These are phyloP conservation scores for Chaetomium sp. DNA, from an alignment of 2,329 filamentous ascomycete species.

Conservation along the genomic window DNA sequence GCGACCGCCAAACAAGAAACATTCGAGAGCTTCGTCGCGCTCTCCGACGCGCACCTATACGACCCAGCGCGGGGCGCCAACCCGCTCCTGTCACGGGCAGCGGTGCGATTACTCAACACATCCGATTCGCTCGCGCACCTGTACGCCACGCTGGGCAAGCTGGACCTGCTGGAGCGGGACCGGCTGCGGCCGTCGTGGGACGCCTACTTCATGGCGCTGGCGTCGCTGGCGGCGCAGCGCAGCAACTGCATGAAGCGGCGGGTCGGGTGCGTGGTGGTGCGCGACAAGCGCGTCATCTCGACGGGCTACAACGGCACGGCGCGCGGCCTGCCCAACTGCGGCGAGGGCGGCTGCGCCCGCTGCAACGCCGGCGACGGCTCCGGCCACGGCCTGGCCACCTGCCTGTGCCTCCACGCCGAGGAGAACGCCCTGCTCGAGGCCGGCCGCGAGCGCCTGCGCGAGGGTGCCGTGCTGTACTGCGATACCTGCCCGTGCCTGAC, in stretches of 20 bases:
- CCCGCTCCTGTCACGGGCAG: constrained; percentile 76
- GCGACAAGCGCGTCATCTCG: constrained; percentile 82
- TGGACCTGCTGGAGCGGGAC: constrained; percentile 76
- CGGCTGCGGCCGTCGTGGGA: constrained; percentile 92
- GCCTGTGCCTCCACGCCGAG: constrained; percentile 95
- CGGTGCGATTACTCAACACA: constrained; percentile 85
- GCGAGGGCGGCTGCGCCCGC: constrained; percentile 83
- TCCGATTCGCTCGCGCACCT: constrained; percentile 71
- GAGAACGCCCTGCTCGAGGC: constrained; percentile 96
- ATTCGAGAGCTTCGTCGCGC: constrained; percentile 59
- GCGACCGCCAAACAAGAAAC: constrained; percentile 25
- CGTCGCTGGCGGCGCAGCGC: constrained; percentile 83
- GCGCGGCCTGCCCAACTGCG: constrained; percentile 83
- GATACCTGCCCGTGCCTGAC: constrained; percentile 97
- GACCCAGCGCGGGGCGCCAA: constrained; percentile 64
- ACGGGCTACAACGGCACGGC: constrained; percentile 99
- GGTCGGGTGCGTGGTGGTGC: constrained; percentile 90
- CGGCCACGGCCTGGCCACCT: constrained; percentile 79
- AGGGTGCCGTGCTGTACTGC: constrained; percentile 84
- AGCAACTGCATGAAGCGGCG: constrained; percentile 98
- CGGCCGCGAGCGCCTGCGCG: constrained; percentile 83
- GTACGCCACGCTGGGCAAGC: constrained; percentile 68
- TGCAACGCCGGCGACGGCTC: constrained; percentile 76
- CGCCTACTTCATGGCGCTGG: constrained; percentile 97
- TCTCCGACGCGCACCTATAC: constrained; percentile 77